Conservation (phyloP, 352 stramenopile genomes). For the Globisporangium acanthophoron region DNA sequence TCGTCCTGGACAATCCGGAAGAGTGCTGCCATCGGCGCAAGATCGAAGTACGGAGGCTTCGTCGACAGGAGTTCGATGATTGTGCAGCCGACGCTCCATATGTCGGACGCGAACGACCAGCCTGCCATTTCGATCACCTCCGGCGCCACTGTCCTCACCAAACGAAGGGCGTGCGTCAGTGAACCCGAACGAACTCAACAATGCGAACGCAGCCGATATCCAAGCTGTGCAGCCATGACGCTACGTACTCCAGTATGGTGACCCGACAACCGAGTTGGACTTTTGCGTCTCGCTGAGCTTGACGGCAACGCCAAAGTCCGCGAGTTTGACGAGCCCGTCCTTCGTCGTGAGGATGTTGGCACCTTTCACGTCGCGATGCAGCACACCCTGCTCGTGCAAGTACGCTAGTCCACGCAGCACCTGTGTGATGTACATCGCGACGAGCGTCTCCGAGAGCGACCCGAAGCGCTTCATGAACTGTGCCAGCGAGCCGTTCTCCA, state of each 20-base stretch:
- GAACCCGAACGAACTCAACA: neutral
- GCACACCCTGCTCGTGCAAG: constrained; percentile 88
- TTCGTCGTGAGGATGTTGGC: constrained; percentile 93
- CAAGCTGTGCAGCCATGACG: neutral
- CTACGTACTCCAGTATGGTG: constrained; percentile 91
- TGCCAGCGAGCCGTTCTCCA: constrained; percentile 92
- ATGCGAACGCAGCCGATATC: neutral
- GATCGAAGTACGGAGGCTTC: constrained; percentile 92
- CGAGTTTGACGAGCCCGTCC: constrained; percentile 88
- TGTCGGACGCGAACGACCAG: constrained; percentile 90
- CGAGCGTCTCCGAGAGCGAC: constrained; percentile 86
- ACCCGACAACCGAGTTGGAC: constrained; percentile 89
- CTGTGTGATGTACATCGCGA: constrained; percentile 91
- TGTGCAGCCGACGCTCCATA: constrained; percentile 94
- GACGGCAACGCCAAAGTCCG: constrained; percentile 91
- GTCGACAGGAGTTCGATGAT: constrained; percentile 93
- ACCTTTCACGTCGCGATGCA: constrained; percentile 92
- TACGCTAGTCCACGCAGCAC: constrained; percentile 88
- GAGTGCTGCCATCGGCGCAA: constrained; percentile 86
- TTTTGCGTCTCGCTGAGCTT: constrained; percentile 86
- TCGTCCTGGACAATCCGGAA: constrained; percentile 94
- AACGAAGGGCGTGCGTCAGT: neutral
- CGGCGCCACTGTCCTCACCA: constrained; percentile 72
- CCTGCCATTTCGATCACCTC: constrained; percentile 95
- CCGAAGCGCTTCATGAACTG: constrained; percentile 94